phyloP scores from a whole-genome alignment of 2,329 filamentous ascomycete genomes.

The Scedosporium minutisporum region DNA sequence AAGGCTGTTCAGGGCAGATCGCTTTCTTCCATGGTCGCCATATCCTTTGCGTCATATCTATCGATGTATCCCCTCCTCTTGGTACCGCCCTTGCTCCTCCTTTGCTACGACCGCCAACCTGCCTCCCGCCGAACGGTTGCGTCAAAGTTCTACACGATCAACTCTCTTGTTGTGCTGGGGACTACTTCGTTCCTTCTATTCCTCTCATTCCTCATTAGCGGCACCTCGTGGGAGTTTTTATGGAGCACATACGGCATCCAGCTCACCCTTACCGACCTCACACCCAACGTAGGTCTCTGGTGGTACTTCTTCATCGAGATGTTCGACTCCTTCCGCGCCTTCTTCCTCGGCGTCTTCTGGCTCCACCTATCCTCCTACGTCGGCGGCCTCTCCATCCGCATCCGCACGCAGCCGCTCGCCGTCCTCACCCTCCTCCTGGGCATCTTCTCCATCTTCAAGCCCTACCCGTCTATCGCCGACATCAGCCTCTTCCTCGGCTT shows the following conservation, averaged over 20 bases:
- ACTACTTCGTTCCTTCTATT: constrained; percentile 54
- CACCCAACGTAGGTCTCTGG: constrained; percentile 92
- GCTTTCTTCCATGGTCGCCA: constrained; percentile 69
- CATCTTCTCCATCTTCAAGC: constrained; percentile 91
- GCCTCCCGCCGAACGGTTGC: constrained; percentile 24
- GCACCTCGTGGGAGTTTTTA: constrained; percentile 78
- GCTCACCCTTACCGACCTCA: constrained; percentile 80
- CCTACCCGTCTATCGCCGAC: constrained; percentile 89
- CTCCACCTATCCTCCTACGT: constrained; percentile 87
- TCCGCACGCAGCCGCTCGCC: constrained; percentile 78
- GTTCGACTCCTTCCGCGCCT: constrained; percentile 94
- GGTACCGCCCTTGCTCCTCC: constrained; percentile 68
- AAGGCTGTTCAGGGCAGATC: constrained; percentile 67
- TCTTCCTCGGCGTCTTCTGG: constrained; percentile 98
- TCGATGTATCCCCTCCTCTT: constrained; percentile 87
- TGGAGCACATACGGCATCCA: constrained; percentile 87
- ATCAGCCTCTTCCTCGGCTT: constrained; percentile 76
- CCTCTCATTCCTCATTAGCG: constrained; percentile 65
- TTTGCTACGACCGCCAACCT: constrained; percentile 62
- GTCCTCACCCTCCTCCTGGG: constrained; percentile 77
- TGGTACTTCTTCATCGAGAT: constrained; percentile 99
- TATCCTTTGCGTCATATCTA: constrained; percentile 81
- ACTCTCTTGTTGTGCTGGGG: constrained; percentile 40
- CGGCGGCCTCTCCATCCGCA: constrained; percentile 70
- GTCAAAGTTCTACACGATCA: constrained; percentile 42